Conservation (phyloP, 331 rosid species). For the Dryas integrifolia region DNA sequence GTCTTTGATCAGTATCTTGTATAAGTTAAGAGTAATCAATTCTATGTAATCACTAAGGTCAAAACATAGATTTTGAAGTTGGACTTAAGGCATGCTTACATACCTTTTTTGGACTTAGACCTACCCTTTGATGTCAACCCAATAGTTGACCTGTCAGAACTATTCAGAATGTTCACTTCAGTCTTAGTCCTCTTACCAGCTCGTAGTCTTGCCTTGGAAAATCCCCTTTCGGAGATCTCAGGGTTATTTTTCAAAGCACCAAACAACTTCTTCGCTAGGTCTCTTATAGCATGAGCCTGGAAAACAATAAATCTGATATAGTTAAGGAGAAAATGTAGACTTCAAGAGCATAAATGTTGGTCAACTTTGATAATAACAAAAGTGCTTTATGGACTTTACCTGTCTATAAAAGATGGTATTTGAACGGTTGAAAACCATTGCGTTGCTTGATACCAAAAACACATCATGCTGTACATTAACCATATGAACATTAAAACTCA, state of each 20-base stretch:
- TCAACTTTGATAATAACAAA: neutral
- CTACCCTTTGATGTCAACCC: constrained; percentile 2
- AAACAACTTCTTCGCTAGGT: constrained; percentile 23
- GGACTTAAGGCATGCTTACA: neutral
- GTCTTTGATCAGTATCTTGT: too few relatives aligned
- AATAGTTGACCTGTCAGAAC: neutral
- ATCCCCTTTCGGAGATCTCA: constrained; percentile 9
- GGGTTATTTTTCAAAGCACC: constrained; percentile 16
- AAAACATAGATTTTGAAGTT: neutral
- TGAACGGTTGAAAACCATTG: constrained; percentile 22
- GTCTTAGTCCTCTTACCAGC: constrained; percentile 8
- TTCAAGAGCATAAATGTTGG: neutral
- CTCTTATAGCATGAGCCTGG: constrained; percentile 26
- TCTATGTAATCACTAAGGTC: too few relatives aligned
- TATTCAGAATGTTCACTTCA: neutral
- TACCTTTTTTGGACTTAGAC: neutral
- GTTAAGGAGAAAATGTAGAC: neutral
- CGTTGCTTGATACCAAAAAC: constrained; percentile 23
- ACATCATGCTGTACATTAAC: constrained; percentile 28
- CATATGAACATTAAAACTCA: constrained; percentile 2
- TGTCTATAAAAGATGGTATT: constrained; percentile 7
- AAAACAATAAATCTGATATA: constrained; percentile 3
- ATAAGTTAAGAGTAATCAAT: too few relatives aligned
- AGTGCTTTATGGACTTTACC: constrained; percentile 14
- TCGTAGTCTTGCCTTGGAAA: neutral